Conservation (phyloP, 208 protist genomes). For the Giardia muris region DNA sequence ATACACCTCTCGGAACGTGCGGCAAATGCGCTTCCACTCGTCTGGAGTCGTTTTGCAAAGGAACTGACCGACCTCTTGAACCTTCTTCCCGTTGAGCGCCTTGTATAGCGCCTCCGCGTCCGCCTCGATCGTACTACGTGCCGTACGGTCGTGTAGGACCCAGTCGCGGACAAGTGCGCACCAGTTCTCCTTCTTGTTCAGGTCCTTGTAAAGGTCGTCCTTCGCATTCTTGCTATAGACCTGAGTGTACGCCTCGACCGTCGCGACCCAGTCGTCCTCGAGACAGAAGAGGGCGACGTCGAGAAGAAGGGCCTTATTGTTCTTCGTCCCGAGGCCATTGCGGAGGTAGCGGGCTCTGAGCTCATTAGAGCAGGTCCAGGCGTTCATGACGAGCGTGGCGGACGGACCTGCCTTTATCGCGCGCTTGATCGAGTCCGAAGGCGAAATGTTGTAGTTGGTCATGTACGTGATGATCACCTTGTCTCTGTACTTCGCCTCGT, state of each 20-base stretch:
- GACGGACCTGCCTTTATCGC: neutral
- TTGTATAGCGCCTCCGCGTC: neutral
- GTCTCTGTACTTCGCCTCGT: neutral
- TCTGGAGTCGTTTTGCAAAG: neutral
- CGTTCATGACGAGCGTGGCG: neutral
- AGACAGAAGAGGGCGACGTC: neutral
- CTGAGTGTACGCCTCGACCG: neutral
- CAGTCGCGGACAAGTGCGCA: neutral
- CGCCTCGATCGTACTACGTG: neutral
- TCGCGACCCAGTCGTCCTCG: neutral
- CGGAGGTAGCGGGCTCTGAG: neutral
- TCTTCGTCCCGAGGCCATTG: neutral
- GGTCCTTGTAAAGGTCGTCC: neutral
- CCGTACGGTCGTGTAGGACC: neutral
- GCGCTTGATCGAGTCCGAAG: neutral
- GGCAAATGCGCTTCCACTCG: neutral
- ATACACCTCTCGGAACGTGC: neutral
- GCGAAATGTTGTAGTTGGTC: neutral
- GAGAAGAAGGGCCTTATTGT: neutral
- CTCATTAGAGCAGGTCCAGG: neutral
- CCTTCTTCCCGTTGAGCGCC: neutral
- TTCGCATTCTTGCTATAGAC: neutral
- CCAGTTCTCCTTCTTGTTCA: neutral
- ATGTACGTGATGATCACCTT: neutral
- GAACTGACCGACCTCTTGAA: neutral